Evolutionary conservation across 495 filamentous ascomycete species (phyloP), one percentile per base, ranked within the genome.

Genomic region (Penicillium arizonense): DNA sequence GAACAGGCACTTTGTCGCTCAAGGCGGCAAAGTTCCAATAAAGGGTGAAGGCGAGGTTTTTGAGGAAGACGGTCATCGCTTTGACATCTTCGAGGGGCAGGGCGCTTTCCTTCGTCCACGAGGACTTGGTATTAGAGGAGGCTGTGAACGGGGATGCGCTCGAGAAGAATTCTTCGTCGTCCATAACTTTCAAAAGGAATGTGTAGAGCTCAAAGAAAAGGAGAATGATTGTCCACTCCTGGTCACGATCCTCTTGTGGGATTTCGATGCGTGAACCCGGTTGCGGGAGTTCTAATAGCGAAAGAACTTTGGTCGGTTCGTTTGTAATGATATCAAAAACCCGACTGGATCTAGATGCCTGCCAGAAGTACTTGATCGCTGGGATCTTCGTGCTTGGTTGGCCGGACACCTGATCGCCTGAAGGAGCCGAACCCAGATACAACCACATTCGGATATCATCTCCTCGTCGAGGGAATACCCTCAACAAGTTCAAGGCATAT

Each of bases 371-470:
- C 62, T 88, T 89, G 47, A 95, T 84, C 5, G 90, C 86, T 0
- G 94, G 87, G 13, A 87, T 64, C 46, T 77, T 73, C 5, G 60
- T 62, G 12, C 63, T 65, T 8, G 68, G 61, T 26, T 66, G 61
- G 14, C 57, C 72, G 16, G 77, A 78, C 3, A 55, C 32, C 12
- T 62, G 57, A 24, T 65, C 59, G 1, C 52, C 53, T 16, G 72
- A 70, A 13, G 78, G 73, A 10, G 88, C 85, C 28, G 91, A 91
- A 0, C 90, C 87, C 12, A 91, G 73, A 57, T 91, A 97, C 4
- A 99, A 74, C 78, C 94, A 95, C 90, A 97, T 96, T 1, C 92
- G 87, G 45, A 97, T 95, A 46, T 97, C 95, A 60, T 96, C 91
- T 16, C 85, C 82, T 35, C 83, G 79, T 8, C 81, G 77, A 16